Conservation (phyloP, 2,329 filamentous ascomycete genomes). For the Fusarium marasasianum region DNA sequence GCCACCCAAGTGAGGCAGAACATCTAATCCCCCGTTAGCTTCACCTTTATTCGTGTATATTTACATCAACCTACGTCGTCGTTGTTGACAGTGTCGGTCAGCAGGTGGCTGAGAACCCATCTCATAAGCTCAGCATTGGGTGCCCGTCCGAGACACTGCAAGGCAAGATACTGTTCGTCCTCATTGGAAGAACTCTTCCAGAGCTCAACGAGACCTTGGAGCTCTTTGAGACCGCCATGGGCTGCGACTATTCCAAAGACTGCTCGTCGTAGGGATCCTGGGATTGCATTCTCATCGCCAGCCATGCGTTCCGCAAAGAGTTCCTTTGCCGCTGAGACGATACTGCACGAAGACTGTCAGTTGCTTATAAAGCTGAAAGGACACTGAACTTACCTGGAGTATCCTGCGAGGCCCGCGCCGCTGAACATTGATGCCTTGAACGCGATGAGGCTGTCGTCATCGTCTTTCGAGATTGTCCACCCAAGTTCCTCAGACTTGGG, state of each 20-base stretch:
- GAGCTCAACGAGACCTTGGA: neutral
- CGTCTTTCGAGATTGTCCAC: neutral
- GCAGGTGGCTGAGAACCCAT: neutral
- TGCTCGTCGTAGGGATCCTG: accelerated
- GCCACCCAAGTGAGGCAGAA: neutral
- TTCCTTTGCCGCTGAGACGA: neutral
- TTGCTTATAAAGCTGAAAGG: accelerated
- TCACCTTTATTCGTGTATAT: neutral
- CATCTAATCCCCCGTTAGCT: neutral
- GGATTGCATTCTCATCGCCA: neutral
- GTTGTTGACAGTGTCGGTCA: neutral
- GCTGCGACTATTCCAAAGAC: neutral
- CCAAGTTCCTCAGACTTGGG: neutral
- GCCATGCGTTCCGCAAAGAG: neutral
- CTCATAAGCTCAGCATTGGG: neutral
- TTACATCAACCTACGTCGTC: accelerated
- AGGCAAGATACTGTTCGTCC: neutral
- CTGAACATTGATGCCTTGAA: neutral
- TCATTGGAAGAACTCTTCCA: accelerated
- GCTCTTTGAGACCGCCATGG: neutral
- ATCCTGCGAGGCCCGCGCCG: neutral
- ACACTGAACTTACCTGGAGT: neutral
- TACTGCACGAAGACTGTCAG: neutral
- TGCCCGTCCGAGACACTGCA: neutral
- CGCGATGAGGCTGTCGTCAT: neutral